Base-by-base conservation (phyloP, 192 early-diverging fungal genomes). In the Gigaspora rosea region DNA sequence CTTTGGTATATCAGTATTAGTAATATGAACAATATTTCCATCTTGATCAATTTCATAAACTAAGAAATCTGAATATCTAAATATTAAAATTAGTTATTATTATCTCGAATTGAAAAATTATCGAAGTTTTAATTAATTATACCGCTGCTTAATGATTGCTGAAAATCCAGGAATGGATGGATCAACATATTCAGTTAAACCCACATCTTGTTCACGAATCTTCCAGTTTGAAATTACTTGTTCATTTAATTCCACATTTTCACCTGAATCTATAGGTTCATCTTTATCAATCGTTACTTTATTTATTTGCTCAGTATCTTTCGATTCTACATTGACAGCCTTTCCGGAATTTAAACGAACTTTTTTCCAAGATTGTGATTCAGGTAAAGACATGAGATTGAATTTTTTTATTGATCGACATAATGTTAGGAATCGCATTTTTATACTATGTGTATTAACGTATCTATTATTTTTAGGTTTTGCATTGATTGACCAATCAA, bases 41-140 rank as follows among this genome's bases (percentile, higher is more conserved):
- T 82, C 72, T 47, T 78, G 69, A 77, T 92, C 92, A 18, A 99
- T 92, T 87, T 99, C 97, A 83, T 95, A 91, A 33, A 99, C 97
- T 48, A 95, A 83, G 83, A 99, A 99, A 80, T 99, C 97, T 0
- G 88, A 83, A 63, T 86, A 92, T 77, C 96, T 78, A 79, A 20
- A 47, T 80, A 77, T 86, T 87, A 18, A 27, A 50, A 75, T n/a
- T 18, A 35, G n/a, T 22, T 69, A 33, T 27, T 22, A 62, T 35
- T 27, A 56, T 68, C 35, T 35, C 51, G 20, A 75, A 46, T 65
- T 32, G 4, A 47, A 36, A 27, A 47, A 66, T 46, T 7, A 50
- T 22, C 22, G 54, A 48, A 65, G 13, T n/a, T 61, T n/a, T 16
- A 61, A 4, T 1, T 11, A 70, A 10, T 16, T 36, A 27, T 76